Percentiles rank a stretch among this genome's conserved stretches.
Conservation (phyloP, 2,329 filamentous ascomycete genomes). For the Trichoderma endophyticum region DNA sequence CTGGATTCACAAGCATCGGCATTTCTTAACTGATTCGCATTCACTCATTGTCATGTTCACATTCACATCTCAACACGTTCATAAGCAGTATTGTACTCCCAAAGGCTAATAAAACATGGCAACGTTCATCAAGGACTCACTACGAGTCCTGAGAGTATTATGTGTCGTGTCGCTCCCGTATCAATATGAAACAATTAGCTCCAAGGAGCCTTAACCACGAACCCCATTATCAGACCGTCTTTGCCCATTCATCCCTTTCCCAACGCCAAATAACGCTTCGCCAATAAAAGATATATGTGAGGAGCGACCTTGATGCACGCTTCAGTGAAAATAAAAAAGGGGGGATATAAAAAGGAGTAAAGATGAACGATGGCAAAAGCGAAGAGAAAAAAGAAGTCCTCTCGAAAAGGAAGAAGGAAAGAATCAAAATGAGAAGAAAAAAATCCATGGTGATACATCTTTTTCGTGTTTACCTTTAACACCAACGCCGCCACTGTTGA, state of each 20-base stretch:
- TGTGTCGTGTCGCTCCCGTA: not conserved
- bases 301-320: not conserved
- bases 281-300: not conserved
- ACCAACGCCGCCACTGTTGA: slow-evolving; percentile 12
- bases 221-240: slow-evolving; percentile 1
- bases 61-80: not conserved
- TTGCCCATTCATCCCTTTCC: not conserved
- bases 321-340: not conserved
- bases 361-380: not conserved
- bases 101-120: not conserved
- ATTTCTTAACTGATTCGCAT: not conserved
- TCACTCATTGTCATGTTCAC: not conserved
- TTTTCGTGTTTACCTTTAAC: not conserved
- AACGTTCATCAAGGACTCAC: not conserved
- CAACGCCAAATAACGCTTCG: slow-evolving; percentile 5
- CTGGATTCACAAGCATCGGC: not conserved
- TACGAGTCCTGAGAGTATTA: not conserved
- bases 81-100: not conserved
- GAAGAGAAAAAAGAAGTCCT: not conserved
- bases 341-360: not conserved
- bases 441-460: not conserved
- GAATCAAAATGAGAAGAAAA: not conserved
- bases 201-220: not conserved
- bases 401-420: not conserved
- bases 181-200: not conserved